These are phyloP conservation scores for Coniosporium tulheliwenetii DNA, from an alignment of 2,329 filamentous ascomycete genomes.

Conservation along the genomic window DNA sequence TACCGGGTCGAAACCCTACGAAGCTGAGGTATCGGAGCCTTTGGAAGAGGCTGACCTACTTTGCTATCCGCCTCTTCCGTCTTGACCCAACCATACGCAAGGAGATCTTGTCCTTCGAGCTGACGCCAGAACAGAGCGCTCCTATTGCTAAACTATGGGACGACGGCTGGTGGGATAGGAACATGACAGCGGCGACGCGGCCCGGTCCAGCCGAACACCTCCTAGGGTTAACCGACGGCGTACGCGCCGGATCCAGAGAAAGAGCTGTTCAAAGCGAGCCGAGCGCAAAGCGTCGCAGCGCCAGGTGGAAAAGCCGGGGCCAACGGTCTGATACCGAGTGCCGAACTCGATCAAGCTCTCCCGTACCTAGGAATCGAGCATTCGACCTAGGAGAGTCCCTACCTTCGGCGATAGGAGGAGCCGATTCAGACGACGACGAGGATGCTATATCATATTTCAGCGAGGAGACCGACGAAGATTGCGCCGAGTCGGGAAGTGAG, in stretches of 20 bases:
- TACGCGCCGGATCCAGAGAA: no score
- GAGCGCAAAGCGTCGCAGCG: neutral
- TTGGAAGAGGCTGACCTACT: neutral
- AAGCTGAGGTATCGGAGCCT: neutral
- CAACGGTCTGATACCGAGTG: no score
- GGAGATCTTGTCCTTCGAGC: neutral
- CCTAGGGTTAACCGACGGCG: no score
- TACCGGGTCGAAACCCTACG: neutral
- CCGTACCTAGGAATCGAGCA: no score
- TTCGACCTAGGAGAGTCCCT: no score
- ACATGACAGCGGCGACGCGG: no score
- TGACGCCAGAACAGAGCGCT: neutral
- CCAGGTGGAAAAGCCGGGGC: neutral
- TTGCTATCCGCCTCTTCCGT: neutral
- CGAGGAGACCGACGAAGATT: neutral
- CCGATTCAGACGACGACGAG: no score
- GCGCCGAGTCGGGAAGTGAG: no score
- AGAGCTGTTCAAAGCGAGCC: neutral
- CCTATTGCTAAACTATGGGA: neutral
- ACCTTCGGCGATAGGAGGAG: no score
- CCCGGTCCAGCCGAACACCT: no score
- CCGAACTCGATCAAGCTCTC: no score
- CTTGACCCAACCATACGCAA: neutral
- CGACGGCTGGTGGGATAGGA: neutral
- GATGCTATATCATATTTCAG: no score